A percentile compares a stretch with the other conserved stretches of the same genome.
Conservation (phyloP, 2,329 filamentous ascomycete species). For the Emericellopsis cladophorae region DNA sequence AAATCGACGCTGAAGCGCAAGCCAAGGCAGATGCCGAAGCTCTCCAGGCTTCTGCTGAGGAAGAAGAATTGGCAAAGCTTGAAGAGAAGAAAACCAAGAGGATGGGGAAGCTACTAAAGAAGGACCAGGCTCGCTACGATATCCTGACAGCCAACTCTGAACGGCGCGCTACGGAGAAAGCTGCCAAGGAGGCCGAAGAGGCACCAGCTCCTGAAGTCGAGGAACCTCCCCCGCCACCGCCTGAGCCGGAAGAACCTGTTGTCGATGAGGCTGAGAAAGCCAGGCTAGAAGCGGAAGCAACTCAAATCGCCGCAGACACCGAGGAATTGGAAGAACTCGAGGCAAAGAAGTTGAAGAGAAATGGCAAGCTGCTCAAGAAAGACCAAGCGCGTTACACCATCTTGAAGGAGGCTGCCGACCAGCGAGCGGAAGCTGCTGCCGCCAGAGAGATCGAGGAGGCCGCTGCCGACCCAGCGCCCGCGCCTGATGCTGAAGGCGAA, state of each 20-base stretch:
- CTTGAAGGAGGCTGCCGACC: slow-evolving; percentile 7
- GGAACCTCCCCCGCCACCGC: slow-evolving; percentile 7
- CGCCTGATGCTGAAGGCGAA: slow-evolving; percentile 3
- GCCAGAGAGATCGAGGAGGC: slow-evolving; percentile 7
- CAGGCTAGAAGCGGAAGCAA: slow-evolving; percentile 13
- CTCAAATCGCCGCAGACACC: slow-evolving; percentile 8
- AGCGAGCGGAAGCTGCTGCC: slow-evolving; percentile 7
- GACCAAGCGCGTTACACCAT: slow-evolving; percentile 13
- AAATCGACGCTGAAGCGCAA: slow-evolving; percentile 11
- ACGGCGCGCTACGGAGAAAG: slow-evolving; percentile 8
- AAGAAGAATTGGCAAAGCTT: slow-evolving; percentile 11
- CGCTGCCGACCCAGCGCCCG: slow-evolving; percentile 5
- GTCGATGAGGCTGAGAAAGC: slow-evolving; percentile 9
- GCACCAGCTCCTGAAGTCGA: slow-evolving; percentile 4
- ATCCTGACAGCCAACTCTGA: slow-evolving; percentile 7
- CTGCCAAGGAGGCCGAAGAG: slow-evolving; percentile 12
- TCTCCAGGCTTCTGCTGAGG: slow-evolving; percentile 1
- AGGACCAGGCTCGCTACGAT: slow-evolving; percentile 15
- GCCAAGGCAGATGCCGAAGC: slow-evolving; percentile 8
- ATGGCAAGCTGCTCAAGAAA: slow-evolving; percentile 8
- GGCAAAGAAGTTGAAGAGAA: slow-evolving; percentile 16
- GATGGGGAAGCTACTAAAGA: slow-evolving; percentile 10
- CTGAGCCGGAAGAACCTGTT: slow-evolving; percentile 11
- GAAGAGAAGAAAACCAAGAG: slow-evolving; percentile 15
- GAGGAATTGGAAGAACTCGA: slow-evolving; percentile 11